A percentile compares a stretch with the other conserved stretches of the same genome.
These are phyloP conservation scores for Trifolium subterraneum DNA, from an alignment of 306 rosid genomes.

Conservation along the genomic window DNA sequence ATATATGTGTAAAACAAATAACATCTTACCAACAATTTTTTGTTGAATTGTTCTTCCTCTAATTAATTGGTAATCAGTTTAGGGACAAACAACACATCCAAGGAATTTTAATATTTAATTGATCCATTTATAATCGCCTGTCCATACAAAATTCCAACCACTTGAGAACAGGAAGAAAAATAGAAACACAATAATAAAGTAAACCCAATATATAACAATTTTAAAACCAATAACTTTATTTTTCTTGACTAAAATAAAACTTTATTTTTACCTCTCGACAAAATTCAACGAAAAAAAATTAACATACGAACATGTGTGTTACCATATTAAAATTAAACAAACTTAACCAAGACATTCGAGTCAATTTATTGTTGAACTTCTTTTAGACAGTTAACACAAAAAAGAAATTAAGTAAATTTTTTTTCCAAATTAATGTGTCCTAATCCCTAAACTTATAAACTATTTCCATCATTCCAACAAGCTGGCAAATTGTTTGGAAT, in stretches of 20 bases:
- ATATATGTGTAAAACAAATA: too few relatives aligned
- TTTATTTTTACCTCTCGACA: neutral
- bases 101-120: too few relatives aligned
- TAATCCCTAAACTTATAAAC: neutral
- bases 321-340: neutral
- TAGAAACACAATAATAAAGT: neutral
- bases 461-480: slow-evolving; percentile 7
- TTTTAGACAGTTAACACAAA: too few relatives aligned
- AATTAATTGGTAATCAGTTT: too few relatives aligned
- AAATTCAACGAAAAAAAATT: neutral
- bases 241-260: too few relatives aligned
- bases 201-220: neutral
- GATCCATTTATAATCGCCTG: neutral
- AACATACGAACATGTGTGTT: neutral
- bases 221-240: too few relatives aligned
- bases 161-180: neutral
- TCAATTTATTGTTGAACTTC: too few relatives aligned
- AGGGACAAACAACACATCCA: neutral
- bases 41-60: too few relatives aligned
- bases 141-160: neutral
- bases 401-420: too few relatives aligned
- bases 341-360: too few relatives aligned
- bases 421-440: neutral
- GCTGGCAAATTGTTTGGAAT: neutral
- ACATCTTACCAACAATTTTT: too few relatives aligned